Conservation (phyloP, 805 yeast species). For the Phaffomyces antillensis region DNA sequence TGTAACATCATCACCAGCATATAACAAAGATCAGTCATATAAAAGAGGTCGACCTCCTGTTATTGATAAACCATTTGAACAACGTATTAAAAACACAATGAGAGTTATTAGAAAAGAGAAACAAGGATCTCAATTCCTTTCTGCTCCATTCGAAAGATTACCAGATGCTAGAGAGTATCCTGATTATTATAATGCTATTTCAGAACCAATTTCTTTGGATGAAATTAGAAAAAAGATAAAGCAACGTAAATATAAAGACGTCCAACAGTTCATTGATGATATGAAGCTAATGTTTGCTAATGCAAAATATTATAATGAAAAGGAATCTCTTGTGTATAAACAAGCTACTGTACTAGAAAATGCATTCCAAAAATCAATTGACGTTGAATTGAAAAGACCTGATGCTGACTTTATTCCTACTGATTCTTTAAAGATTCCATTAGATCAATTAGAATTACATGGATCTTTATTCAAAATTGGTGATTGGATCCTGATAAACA, state of each 20-base stretch:
- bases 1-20: not conserved
- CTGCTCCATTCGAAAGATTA: constrained; percentile 69
- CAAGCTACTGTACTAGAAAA: constrained; percentile 61
- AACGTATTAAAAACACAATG: constrained; percentile 81
- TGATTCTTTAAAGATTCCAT: constrained; percentile 60
- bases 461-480: constrained; percentile 79
- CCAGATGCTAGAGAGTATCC: constrained; percentile 53
- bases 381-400: constrained; percentile 70
- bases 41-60: constrained; percentile 89
- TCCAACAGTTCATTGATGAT: constrained; percentile 72
- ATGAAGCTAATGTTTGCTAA: constrained; percentile 68
- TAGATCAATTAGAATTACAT: constrained; percentile 64
- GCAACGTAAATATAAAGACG: constrained; percentile 71
- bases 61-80: constrained; percentile 86
- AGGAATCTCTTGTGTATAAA: constrained; percentile 48
- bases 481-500: constrained; percentile 86
- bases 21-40: constrained; percentile 20
- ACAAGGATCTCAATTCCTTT: constrained; percentile 39
- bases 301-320: constrained; percentile 57
- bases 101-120: constrained; percentile 69
- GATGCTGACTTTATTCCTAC: constrained; percentile 65
- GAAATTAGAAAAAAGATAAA: constrained; percentile 79
- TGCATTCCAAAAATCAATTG: constrained; percentile 48
- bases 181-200: constrained; percentile 40
- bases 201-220: constrained; percentile 59